Evolutionary conservation across 208 protist genomes (phyloP).

Genomic region (Crithidia sp.): DNA sequence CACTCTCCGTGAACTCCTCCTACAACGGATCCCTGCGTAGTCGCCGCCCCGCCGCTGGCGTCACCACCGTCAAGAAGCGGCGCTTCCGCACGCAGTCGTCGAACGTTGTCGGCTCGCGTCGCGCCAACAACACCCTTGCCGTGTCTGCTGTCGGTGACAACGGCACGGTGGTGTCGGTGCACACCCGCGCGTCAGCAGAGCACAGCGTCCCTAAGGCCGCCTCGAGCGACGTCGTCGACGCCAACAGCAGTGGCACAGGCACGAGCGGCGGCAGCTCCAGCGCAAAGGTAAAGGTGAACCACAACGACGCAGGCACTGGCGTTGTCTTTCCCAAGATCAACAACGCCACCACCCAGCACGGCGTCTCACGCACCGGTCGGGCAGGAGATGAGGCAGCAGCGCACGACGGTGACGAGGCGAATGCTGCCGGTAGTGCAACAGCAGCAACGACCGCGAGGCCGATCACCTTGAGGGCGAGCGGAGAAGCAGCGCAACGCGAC

Average conservation of each 20-base stretch:
- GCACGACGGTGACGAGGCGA: too few relatives aligned
- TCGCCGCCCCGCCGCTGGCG: neutral
- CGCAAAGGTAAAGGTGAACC: neutral
- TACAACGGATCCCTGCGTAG: neutral
- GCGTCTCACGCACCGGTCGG: neutral
- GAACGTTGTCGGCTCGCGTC: neutral
- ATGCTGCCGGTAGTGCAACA: too few relatives aligned
- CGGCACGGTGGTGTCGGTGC: neutral
- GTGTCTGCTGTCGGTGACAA: neutral
- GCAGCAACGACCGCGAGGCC: too few relatives aligned
- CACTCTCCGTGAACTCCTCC: neutral
- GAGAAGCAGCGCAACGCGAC: neutral
- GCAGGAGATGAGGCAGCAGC: neutral
- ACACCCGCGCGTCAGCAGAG: neutral
- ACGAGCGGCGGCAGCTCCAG: neutral
- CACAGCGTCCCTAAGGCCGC: neutral
- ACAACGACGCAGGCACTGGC: neutral
- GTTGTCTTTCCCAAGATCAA: conserved; percentile 4
- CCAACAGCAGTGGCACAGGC: neutral
- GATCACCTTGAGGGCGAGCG: too few relatives aligned
- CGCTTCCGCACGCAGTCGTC: conserved; percentile 18
- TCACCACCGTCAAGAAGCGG: neutral
- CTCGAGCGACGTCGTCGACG: neutral
- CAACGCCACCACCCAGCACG: neutral
- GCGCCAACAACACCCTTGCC: neutral